Conservation (phyloP, 2,329 filamentous ascomycete genomes). For the Fusarium floridanum region DNA sequence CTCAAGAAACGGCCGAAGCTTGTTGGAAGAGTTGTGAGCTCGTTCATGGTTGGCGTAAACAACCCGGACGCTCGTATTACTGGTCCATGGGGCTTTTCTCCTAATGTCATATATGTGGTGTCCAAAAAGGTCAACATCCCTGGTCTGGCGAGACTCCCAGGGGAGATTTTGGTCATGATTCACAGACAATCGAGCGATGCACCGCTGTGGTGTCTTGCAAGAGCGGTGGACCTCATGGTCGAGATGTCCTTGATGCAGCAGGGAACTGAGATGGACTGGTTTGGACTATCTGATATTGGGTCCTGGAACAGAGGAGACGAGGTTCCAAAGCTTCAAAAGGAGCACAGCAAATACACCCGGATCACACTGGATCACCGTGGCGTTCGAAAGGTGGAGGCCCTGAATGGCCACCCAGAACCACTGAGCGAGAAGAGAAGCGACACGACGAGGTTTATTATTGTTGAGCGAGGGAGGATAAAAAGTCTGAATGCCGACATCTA, state of each 20-base stretch:
- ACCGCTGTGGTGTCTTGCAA: not conserved
- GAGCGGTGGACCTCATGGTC: not conserved
- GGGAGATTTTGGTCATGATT: not conserved
- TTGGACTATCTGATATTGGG: not conserved
- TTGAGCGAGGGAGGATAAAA: not conserved
- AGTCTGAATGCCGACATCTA: not conserved
- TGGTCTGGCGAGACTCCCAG: not conserved
- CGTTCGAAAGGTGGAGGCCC: not conserved
- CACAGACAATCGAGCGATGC: not conserved
- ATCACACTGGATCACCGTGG: not conserved
- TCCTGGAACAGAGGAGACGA: not conserved
- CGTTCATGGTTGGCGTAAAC: not conserved
- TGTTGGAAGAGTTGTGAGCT: not conserved
- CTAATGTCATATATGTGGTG: not conserved
- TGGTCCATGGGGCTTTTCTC: not conserved
- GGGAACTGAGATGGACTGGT: not conserved
- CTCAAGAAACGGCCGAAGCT: not conserved
- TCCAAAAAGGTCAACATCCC: not conserved
- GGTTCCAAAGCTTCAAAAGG: not conserved
- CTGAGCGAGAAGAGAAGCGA: not conserved
- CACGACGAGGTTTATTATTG: not conserved
- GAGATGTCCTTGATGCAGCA: not conserved
- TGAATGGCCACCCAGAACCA: not conserved
- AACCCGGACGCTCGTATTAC: not conserved
- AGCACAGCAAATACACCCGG: not conserved